Evolutionary conservation across 1,284 basidiomycete species (phyloP).

Genomic region (Sanghuangporus sanghuang): DNA sequence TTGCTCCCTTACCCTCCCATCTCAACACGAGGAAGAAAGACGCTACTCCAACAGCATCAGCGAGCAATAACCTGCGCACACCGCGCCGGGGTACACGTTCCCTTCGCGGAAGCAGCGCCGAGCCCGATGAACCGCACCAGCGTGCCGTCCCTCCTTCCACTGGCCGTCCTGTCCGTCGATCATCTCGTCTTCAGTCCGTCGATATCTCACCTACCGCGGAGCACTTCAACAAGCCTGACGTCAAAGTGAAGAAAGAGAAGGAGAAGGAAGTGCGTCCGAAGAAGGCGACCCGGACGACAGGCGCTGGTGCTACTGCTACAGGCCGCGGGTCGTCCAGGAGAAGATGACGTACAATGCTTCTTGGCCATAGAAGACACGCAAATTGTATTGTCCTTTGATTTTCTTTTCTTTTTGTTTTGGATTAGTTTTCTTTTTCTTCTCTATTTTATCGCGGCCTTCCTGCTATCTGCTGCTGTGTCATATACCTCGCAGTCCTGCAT

Average conservation of each 20-base stretch:
- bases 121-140: constrained; percentile 12
- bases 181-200: constrained; percentile 17
- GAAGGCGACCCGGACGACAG: constrained; percentile 13
- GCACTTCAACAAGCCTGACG: neutral
- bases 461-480: neutral
- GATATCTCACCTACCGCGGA: neutral
- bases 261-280: constrained; percentile 9
- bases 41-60: neutral
- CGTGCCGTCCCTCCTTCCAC: neutral
- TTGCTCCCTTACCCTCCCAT: constrained; percentile 14
- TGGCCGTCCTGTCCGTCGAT: constrained; percentile 18
- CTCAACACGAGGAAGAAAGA: constrained; percentile 2
- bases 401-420: neutral
- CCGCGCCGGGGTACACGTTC: constrained; percentile 2
- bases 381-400: neutral
- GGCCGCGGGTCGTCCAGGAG: constrained; percentile 15
- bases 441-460: neutral
- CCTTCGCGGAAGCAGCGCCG: constrained; percentile 3
- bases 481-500: neutral
- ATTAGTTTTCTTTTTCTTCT: neutral
- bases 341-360: neutral
- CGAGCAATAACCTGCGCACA: neutral
- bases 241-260: constrained; percentile 5
- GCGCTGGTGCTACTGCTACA: constrained; percentile 16
- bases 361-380: neutral